These are phyloP conservation scores for Tephrocybe rancida DNA, from an alignment of 768 basidiomycete genomes.

Conservation along the genomic window DNA sequence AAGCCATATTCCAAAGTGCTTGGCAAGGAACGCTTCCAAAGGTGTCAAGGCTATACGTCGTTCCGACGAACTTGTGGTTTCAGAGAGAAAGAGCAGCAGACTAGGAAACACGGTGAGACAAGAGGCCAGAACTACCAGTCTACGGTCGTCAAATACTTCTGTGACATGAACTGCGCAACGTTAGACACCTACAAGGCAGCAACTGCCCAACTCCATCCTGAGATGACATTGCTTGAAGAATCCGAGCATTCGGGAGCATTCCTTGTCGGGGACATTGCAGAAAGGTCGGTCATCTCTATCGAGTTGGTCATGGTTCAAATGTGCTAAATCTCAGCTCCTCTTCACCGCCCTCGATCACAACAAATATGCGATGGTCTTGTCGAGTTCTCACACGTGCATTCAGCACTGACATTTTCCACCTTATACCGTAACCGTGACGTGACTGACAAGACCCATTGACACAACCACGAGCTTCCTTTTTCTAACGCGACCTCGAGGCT, in stretches of 20 bases:
- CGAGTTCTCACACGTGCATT: too few relatives aligned
- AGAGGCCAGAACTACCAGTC: slow-evolving; percentile 22
- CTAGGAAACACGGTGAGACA: slow-evolving; percentile 58
- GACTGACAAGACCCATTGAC: slow-evolving; percentile 8
- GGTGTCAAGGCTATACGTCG: slow-evolving; percentile 52
- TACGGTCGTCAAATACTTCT: slow-evolving; percentile 20
- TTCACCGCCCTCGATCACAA: too few relatives aligned
- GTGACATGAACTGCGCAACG: slow-evolving; percentile 13
- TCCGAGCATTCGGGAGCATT: background rate
- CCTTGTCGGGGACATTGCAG: background rate
- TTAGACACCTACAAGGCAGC: slow-evolving; percentile 29
- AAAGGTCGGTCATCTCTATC: slow-evolving; percentile 18
- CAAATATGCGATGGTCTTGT: too few relatives aligned
- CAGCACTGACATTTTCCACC: background rate
- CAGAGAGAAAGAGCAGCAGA: slow-evolving; percentile 68
- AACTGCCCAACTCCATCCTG: slow-evolving; percentile 31
- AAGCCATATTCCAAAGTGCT: slow-evolving; percentile 68
- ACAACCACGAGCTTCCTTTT: slow-evolving; percentile 2
- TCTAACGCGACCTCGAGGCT: slow-evolving; percentile 8
- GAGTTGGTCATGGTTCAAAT: slow-evolving; percentile 13
- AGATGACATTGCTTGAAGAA: slow-evolving; percentile 17
- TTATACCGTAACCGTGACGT: too few relatives aligned
- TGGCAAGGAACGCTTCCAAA: slow-evolving; percentile 68
- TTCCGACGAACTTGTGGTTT: slow-evolving; percentile 36
- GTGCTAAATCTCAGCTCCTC: background rate